Conservation (phyloP, 108 stramenopile species). For the Pseudonitzschia pungens region DNA sequence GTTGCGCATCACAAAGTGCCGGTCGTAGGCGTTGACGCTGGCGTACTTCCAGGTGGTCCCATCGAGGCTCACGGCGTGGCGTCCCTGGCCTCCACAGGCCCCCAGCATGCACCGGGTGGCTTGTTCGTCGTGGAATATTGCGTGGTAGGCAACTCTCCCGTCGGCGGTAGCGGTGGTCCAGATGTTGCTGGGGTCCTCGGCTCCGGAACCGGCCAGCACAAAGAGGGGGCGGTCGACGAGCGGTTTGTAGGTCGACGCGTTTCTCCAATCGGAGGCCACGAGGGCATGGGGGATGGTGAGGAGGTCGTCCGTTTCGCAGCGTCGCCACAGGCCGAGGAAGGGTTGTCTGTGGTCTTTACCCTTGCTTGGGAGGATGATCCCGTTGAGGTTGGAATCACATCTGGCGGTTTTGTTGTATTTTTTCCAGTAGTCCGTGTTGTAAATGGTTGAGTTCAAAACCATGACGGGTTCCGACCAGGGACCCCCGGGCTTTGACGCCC, state of each 20-base stretch:
- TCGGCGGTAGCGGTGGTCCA: constrained; percentile 23
- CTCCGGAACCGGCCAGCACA: constrained; percentile 29
- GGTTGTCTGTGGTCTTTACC: background rate
- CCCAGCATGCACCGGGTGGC: constrained; percentile 37
- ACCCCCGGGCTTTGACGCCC: constrained; percentile 27
- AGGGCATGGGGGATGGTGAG: constrained; percentile 29
- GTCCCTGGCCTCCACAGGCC: constrained; percentile 19
- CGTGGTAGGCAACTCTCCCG: constrained; percentile 21
- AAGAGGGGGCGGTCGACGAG: constrained; percentile 14
- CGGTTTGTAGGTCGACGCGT: constrained; percentile 25
- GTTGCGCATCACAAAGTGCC: constrained; percentile 11
- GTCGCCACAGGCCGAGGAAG: constrained; percentile 24
- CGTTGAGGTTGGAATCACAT: constrained; percentile 35
- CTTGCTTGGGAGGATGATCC: constrained; percentile 15
- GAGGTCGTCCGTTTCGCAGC: constrained; percentile 26
- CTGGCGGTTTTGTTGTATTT: constrained; percentile 23
- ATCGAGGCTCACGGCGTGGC: constrained; percentile 29
- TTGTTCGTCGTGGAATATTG: constrained; percentile 37
- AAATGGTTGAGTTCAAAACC: constrained; percentile 34
- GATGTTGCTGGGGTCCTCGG: constrained; percentile 40
- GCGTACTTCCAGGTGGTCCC: constrained; percentile 28
- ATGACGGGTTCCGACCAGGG: constrained; percentile 34
- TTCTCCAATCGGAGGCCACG: constrained; percentile 24
- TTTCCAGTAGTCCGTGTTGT: constrained; percentile 34
- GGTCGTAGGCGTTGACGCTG: constrained; percentile 24